These are phyloP conservation scores for Russula brevipes DNA, from an alignment of 768 basidiomycete species.

Conservation along the genomic window DNA sequence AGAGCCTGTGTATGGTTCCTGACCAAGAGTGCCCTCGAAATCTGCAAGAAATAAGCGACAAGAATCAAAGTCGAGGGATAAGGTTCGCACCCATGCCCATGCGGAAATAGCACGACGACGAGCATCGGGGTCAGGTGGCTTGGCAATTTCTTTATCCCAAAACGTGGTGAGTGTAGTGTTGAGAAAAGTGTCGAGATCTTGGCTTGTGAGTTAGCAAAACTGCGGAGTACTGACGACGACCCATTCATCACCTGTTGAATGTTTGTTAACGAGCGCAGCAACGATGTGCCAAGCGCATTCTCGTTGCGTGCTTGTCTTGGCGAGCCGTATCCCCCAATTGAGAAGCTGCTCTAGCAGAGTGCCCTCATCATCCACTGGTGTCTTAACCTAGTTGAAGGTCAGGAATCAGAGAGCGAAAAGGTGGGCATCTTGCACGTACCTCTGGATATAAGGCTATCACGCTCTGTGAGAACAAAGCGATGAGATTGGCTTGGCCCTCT, in stretches of 20 bases:
- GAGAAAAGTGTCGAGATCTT: conserved; percentile 48
- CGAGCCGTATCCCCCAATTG: conserved; percentile 51
- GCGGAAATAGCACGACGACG: conserved; percentile 49
- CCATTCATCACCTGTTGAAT: conserved; percentile 50
- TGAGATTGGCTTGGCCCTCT: conserved; percentile 52
- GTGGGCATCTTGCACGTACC: conserved; percentile 34
- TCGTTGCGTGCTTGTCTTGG: conserved; percentile 48
- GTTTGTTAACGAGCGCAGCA: conserved; percentile 75
- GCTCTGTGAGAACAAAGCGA: conserved; percentile 62
- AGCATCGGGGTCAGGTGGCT: conserved; percentile 31
- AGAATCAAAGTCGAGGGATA: background rate
- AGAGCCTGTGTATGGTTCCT: conserved; percentile 59
- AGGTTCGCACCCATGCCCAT: conserved; percentile 63
- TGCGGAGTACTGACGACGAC: background rate
- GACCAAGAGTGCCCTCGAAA: conserved; percentile 73
- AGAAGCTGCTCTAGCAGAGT: conserved; percentile 51
- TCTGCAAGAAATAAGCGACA: conserved; percentile 38
- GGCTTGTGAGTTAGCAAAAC: conserved; percentile 5
- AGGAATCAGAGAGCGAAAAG: conserved; percentile 7
- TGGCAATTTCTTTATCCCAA: conserved; percentile 46
- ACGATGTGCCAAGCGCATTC: conserved; percentile 53
- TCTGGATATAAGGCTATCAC: conserved; percentile 62
- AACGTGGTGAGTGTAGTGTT: conserved; percentile 40
- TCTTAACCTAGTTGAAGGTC: conserved; percentile 40
- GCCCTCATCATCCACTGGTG: conserved; percentile 47